These are phyloP conservation scores for Lunasporangiospora selenospora DNA, from an alignment of 192 early-diverging fungal species.

Conservation along the genomic window DNA sequence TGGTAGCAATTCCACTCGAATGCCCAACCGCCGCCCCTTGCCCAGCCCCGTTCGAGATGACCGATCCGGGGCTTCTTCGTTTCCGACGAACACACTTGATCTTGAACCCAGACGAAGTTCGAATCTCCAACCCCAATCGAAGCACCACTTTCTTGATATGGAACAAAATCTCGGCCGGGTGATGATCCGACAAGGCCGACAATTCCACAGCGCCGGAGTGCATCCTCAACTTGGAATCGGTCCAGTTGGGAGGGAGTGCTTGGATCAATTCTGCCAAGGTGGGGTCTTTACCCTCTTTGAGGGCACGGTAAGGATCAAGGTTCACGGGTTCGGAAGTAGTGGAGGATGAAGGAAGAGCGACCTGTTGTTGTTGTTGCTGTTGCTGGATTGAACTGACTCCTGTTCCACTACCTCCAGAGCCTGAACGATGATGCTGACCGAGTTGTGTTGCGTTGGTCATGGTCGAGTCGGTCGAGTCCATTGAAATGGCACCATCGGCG, in stretches of 20 bases:
- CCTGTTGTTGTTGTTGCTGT: slow-evolving; percentile 1
- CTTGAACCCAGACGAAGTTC: slow-evolving; percentile 63
- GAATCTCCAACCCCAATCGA: slow-evolving; percentile 60
- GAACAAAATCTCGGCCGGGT: slow-evolving; percentile 71
- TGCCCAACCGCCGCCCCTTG: neutral
- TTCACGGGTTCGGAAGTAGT: neutral
- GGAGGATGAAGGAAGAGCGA: slow-evolving; percentile 2
- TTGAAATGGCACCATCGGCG: slow-evolving; percentile 10
- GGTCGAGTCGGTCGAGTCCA: slow-evolving; percentile 12
- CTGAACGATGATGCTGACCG: neutral
- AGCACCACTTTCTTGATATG: slow-evolving; percentile 66
- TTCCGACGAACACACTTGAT: slow-evolving; percentile 59
- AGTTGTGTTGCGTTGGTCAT: neutral
- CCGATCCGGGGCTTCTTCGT: slow-evolving; percentile 30
- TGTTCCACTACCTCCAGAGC: neutral
- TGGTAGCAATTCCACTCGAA: too few species aligned
- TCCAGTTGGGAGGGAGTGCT: slow-evolving; percentile 39
- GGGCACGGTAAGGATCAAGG: slow-evolving; percentile 14
- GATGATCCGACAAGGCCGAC: slow-evolving; percentile 67
- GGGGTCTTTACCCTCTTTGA: slow-evolving; percentile 24
- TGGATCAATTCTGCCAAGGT: slow-evolving; percentile 18
- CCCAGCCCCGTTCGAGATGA: neutral
- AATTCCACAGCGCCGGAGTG: slow-evolving; percentile 80
- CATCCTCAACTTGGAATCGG: slow-evolving; percentile 67
- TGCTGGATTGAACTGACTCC: neutral